A percentile compares a stretch with the other conserved stretches of the same genome.
Conservation (phyloP, 2,329 filamentous ascomycete genomes). For the Exutisphaerella laricina region DNA sequence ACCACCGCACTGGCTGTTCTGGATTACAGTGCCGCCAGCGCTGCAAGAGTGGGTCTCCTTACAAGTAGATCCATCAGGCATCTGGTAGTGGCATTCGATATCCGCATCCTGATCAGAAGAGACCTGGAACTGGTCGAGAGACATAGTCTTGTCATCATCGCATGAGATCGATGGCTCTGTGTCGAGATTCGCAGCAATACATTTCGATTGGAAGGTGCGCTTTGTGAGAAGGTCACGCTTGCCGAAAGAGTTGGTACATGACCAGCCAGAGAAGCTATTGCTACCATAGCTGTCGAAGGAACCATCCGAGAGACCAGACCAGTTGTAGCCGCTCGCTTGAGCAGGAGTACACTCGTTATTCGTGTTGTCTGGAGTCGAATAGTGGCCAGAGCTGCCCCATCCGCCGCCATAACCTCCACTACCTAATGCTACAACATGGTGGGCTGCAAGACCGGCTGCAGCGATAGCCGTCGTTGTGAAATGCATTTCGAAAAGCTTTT, state of each 20-base stretch:
- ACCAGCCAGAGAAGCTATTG: constrained; percentile 69
- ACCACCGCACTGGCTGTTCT: constrained; percentile 89
- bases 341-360: constrained; percentile 70
- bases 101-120: constrained; percentile 66
- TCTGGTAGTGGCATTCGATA: constrained; percentile 78
- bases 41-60: constrained; percentile 69
- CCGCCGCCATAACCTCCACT: constrained; percentile 24
- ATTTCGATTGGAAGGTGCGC: constrained; percentile 40
- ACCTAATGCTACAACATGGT: constrained; percentile 43
- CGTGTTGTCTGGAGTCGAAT: constrained; percentile 63
- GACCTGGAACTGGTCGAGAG: constrained; percentile 68
- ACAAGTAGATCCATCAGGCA: constrained; percentile 77
- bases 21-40: constrained; percentile 60
- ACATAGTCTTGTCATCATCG: constrained; percentile 56
- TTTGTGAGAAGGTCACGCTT: constrained; percentile 54
- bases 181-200: constrained; percentile 41
- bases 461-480: constrained; percentile 13
- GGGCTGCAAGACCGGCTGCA: constrained; percentile 34
- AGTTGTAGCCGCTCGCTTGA: constrained; percentile 68
- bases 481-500: constrained; percentile 12
- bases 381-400: constrained; percentile 49
- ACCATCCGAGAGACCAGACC: constrained; percentile 57
- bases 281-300: constrained; percentile 61
- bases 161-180: constrained; percentile 41
- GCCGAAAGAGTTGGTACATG: constrained; percentile 56